These are phyloP conservation scores for Pichia terricola DNA, from an alignment of 1,139 yeast genomes.

Conservation along the genomic window DNA sequence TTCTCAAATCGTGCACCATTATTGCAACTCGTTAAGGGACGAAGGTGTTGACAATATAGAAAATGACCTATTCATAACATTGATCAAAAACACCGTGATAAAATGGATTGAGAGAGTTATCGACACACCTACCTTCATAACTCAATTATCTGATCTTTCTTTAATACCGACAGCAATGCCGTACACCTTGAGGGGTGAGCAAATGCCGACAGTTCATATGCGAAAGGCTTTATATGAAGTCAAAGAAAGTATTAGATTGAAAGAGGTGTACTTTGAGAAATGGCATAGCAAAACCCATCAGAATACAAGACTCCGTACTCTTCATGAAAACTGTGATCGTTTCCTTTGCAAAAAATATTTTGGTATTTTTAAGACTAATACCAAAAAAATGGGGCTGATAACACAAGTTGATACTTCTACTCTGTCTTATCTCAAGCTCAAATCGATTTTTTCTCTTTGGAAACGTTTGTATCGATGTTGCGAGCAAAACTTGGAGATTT, in stretches of 20 bases:
- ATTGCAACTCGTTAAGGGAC: constrained; percentile 12
- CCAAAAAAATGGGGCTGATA: not conserved
- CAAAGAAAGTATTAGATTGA: constrained; percentile 13
- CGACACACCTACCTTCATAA: constrained; percentile 9
- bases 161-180: constrained; percentile 15
- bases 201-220: constrained; percentile 20
- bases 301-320: not conserved
- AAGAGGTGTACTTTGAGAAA: constrained; percentile 11
- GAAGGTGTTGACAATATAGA: constrained; percentile 11
- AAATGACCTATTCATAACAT: constrained; percentile 15
- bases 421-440: too few species aligned
- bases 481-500: too few species aligned
- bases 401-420: too few species aligned
- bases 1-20: constrained; percentile 16
- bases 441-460: too few species aligned
- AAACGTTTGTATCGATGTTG: too few species aligned
- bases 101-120: constrained; percentile 14
- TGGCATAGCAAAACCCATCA: constrained; percentile 16
- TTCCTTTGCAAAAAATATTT: not conserved
- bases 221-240: constrained; percentile 18
- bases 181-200: constrained; percentile 10
- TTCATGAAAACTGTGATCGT: not conserved
- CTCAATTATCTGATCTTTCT: constrained; percentile 10
- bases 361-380: not conserved
- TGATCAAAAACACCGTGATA: constrained; percentile 12